phyloP scores from a whole-genome alignment of 371 early-diverging fungal genomes.

The Apophysomyces sp. region DNA sequence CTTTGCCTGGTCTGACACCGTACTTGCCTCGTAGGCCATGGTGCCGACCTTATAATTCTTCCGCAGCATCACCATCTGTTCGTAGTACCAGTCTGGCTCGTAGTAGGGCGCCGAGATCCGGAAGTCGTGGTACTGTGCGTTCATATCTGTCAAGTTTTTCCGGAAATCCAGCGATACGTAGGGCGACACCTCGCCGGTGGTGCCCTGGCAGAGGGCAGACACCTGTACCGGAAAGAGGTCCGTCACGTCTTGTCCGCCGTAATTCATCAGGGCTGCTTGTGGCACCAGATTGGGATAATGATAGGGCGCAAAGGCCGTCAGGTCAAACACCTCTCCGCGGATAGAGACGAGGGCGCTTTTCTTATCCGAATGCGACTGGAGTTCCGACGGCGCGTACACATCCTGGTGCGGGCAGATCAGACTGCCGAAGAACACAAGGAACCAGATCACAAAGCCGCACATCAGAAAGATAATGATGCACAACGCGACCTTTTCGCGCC shows the following conservation, averaged over 20 bases:
- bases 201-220: conserved; percentile 47
- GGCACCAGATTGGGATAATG: conserved; percentile 55
- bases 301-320: conserved; percentile 58
- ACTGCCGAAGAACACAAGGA: conserved; percentile 85
- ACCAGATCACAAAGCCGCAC: conserved; percentile 84
- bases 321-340: conserved; percentile 76
- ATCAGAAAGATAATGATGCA: conserved; percentile 84
- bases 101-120: conserved; percentile 36
- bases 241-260: conserved; percentile 68
- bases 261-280: conserved; percentile 51
- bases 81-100: conserved; percentile 48
- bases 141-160: conserved; percentile 39
- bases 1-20: conserved; percentile 32
- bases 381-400: conserved; percentile 63
- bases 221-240: conserved; percentile 78
- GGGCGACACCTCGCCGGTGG: conserved; percentile 22
- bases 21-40: conserved; percentile 38
- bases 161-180: conserved; percentile 41
- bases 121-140: conserved; percentile 47
- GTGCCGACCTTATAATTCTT: conserved; percentile 40
- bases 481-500: conserved; percentile 96
- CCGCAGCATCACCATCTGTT: conserved; percentile 40
- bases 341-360: conserved; percentile 56
- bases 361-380: conserved; percentile 43
- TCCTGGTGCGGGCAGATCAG: conserved; percentile 86